Percentiles rank a stretch among this genome's conserved stretches.
These are phyloP conservation scores for Zygoascus biomembranicola DNA, from an alignment of 805 yeast species.

Conservation along the genomic window DNA sequence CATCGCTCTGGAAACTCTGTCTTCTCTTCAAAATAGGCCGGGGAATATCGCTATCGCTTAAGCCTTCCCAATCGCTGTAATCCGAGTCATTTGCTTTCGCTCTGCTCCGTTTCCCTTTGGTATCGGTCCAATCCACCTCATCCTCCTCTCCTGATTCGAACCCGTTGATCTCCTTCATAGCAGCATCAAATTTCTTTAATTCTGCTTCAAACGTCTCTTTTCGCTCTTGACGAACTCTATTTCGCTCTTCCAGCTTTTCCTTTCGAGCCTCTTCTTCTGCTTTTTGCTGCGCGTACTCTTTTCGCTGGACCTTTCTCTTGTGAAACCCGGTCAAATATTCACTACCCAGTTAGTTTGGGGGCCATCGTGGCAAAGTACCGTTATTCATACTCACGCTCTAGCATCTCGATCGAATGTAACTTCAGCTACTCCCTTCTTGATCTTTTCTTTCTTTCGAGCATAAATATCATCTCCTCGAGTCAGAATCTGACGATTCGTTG, in stretches of 20 bases:
- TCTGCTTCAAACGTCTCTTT: constrained; percentile 58
- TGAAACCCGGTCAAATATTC: constrained; percentile 94
- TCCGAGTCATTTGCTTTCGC: constrained; percentile 26
- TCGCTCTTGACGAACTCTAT: constrained; percentile 60
- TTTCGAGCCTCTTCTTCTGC: constrained; percentile 70
- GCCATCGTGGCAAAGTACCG: background rate
- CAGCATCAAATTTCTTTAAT: constrained; percentile 47
- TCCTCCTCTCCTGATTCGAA: constrained; percentile 22
- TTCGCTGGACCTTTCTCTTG: constrained; percentile 81
- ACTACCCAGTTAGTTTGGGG: constrained; percentile 15
- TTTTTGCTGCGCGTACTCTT: constrained; percentile 73
- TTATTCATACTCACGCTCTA: constrained; percentile 37
- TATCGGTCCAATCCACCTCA: constrained; percentile 7
- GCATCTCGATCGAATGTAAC: constrained; percentile 75
- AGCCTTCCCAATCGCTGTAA: constrained; percentile 35
- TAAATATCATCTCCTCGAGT: constrained; percentile 76
- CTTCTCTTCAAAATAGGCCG: constrained; percentile 40
- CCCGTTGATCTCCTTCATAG: constrained; percentile 30
- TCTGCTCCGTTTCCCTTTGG: constrained; percentile 10
- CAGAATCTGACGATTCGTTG: constrained; percentile 67
- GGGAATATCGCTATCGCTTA: constrained; percentile 26
- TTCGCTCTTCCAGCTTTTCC: constrained; percentile 68
- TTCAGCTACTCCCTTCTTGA: constrained; percentile 60
- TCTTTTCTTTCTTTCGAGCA: constrained; percentile 56
- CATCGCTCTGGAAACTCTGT: constrained; percentile 34